Conservation (phyloP, 2,329 filamentous ascomycete genomes). For the Pyricularia pennisetigena region DNA sequence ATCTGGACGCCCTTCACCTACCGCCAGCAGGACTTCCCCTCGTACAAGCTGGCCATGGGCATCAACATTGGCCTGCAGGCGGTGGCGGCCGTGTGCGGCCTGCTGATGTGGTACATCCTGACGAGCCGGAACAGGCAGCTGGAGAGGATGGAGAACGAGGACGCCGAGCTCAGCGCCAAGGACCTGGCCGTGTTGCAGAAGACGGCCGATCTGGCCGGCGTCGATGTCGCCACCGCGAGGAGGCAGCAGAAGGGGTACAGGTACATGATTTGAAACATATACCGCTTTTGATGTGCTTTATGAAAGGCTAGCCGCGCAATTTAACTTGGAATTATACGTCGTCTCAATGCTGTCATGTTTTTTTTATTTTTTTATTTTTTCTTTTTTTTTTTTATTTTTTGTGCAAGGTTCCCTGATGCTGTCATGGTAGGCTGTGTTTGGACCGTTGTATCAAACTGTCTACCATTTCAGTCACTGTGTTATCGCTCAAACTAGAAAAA, state of each 20-base stretch:
- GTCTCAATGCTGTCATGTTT: no score
- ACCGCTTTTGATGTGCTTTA: background rate
- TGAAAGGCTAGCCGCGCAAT: background rate
- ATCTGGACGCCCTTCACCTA: slow-evolving; percentile 25
- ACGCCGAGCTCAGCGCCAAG: background rate
- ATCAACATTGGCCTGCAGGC: slow-evolving; percentile 55
- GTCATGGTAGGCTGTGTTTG: no score
- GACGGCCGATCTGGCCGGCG: background rate
- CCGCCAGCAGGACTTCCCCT: slow-evolving; percentile 18
- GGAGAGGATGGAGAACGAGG: slow-evolving; percentile 20
- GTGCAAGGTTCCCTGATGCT: no score
- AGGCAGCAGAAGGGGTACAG: background rate
- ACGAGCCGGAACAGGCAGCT: slow-evolving; percentile 51
- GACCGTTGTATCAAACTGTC: no score
- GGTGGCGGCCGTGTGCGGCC: slow-evolving; percentile 44
- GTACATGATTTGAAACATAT: background rate
- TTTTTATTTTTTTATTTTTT: no score
- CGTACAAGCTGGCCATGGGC: slow-evolving; percentile 42
- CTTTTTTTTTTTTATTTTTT: no score
- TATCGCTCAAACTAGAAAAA: no score
- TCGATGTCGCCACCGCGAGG: background rate
- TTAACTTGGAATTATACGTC: no score
- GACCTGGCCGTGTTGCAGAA: background rate
- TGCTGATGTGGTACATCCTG: slow-evolving; percentile 42
- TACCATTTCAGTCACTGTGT: no score